phyloP scores from a whole-genome alignment of 257 asterid species.

The Cruciata laevipes region DNA sequence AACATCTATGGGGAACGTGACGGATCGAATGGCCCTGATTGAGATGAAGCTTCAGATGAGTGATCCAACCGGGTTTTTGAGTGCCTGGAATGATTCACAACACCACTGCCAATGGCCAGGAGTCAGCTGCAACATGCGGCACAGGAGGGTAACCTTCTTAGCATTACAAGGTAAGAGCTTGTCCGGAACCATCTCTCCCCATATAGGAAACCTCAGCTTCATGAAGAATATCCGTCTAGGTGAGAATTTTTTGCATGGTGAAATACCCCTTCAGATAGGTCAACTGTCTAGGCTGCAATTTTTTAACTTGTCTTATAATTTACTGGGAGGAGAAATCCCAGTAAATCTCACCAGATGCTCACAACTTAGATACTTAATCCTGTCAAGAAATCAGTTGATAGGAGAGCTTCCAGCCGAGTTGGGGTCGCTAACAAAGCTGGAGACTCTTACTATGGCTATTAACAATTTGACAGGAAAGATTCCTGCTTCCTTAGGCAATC shows the following conservation, averaged over 20 bases:
- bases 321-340: too few relatives aligned
- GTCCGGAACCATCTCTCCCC: too few relatives aligned
- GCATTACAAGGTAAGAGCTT: slow-evolving; percentile 11
- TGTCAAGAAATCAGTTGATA: too few relatives aligned
- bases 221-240: too few relatives aligned
- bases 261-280: slow-evolving; percentile 29
- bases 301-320: slow-evolving; percentile 14
- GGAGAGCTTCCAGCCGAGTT: too few relatives aligned
- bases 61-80: too few relatives aligned
- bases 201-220: too few relatives aligned
- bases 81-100: too few relatives aligned
- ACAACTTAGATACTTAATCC: too few relatives aligned
- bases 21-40: too few relatives aligned
- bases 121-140: slow-evolving; percentile 16
- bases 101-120: slow-evolving; percentile 11
- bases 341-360: too few relatives aligned
- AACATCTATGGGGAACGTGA: slow-evolving; percentile 3
- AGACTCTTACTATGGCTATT: slow-evolving; percentile 15
- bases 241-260: neutral
- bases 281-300: slow-evolving; percentile 15
- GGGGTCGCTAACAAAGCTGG: slow-evolving; percentile 20
- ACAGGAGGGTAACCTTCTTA: slow-evolving; percentile 14
- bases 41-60: too few relatives aligned
- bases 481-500: slow-evolving; percentile 27
- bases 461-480: slow-evolving; percentile 25